Percentiles rank a stretch among this genome's conserved stretches.
Conservation (phyloP, 192 early-diverging fungal species). For the Chytriomyces sp. region DNA sequence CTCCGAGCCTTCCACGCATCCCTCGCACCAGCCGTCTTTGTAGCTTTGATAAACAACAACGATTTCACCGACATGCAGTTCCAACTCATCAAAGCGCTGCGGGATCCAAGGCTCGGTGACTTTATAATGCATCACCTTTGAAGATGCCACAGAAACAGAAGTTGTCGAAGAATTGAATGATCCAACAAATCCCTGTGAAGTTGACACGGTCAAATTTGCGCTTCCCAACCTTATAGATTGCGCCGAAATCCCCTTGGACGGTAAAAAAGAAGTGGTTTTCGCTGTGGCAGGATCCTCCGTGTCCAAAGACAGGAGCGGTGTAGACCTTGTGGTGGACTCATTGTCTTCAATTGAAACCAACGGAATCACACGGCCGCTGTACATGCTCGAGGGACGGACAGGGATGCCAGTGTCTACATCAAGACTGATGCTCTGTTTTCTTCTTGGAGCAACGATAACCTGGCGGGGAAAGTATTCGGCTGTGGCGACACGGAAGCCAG, state of each 20-base stretch:
- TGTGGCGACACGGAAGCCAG: neutral
- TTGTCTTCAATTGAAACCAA: neutral
- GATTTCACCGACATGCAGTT: constrained; percentile 28
- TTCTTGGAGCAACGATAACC: neutral
- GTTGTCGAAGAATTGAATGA: neutral
- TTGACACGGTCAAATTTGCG: neutral
- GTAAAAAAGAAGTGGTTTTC: neutral
- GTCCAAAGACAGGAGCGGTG: neutral
- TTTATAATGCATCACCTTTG: constrained; percentile 2
- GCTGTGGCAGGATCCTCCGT: neutral
- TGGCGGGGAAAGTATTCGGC: neutral
- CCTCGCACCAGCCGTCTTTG: constrained; percentile 33
- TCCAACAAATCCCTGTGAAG: neutral
- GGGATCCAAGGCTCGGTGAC: constrained; percentile 25
- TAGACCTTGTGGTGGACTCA: neutral
- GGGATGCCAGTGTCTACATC: neutral
- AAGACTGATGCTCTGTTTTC: constrained; percentile 5
- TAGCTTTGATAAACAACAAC: constrained; percentile 18
- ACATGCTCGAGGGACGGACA: neutral
- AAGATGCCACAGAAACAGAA: constrained; percentile 15
- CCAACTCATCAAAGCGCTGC: constrained; percentile 27
- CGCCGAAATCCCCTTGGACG: neutral
- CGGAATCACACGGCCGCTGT: neutral
- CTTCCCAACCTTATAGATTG: neutral
- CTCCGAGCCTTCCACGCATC: constrained; percentile 19